A percentile compares a stretch with the other conserved stretches of the same genome.
Evolutionary conservation across 306 rosid genomes (phyloP).

Genomic region (Echinosophora koreensis): DNA sequence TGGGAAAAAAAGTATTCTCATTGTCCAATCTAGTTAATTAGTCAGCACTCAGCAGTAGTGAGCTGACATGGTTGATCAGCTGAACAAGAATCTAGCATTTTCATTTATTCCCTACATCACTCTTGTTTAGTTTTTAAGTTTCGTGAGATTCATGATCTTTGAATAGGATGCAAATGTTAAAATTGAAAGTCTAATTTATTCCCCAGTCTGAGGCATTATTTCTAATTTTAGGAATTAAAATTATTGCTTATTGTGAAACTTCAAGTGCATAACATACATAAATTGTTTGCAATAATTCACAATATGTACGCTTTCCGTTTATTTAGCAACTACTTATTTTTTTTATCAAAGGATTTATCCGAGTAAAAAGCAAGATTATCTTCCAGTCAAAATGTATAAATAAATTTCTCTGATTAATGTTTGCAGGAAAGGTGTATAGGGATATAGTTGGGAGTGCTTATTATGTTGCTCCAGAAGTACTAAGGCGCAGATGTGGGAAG

Average conservation of each 20-base stretch:
- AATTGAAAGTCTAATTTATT: constrained; percentile 8
- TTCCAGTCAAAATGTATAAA: constrained; percentile 18
- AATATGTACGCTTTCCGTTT: constrained; percentile 31
- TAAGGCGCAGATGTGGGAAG: constrained; percentile 79
- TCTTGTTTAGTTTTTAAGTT: not conserved
- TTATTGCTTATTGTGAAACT: constrained; percentile 12
- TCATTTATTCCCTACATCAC: not conserved
- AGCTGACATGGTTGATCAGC: constrained; percentile 27
- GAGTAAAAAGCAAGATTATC: constrained; percentile 6
- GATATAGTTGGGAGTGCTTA: constrained; percentile 96
- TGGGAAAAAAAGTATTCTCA: constrained; percentile 6
- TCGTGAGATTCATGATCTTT: not conserved
- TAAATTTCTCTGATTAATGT: constrained; percentile 34
- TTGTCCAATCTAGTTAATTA: constrained; percentile 17
- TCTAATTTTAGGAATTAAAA: constrained; percentile 27
- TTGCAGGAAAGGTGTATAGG: constrained; percentile 76
- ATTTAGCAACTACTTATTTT: constrained; percentile 30
- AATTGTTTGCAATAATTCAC: not conserved
- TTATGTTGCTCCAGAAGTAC: constrained; percentile 92
- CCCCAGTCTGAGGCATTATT: not conserved
- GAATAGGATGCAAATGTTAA: constrained; percentile 5
- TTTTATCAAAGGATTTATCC: not conserved
- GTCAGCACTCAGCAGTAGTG: not conserved
- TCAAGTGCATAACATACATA: not conserved
- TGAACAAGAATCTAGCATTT: constrained; percentile 11